phyloP scores from a whole-genome alignment of 805 yeast genomes.

The Yueomyces sp. region DNA sequence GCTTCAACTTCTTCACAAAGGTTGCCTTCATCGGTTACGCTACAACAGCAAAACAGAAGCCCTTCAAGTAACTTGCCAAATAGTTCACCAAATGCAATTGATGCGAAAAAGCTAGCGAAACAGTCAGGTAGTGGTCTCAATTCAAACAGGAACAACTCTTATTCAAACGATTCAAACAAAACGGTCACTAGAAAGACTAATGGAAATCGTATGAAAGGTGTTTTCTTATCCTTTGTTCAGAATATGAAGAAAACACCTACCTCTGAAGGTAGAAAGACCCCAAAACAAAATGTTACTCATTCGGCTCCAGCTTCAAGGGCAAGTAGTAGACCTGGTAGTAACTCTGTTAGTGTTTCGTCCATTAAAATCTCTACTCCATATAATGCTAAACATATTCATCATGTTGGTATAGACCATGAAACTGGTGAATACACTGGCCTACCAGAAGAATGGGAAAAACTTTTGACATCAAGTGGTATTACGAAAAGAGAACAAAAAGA shows the following conservation, averaged over 20 bases:
- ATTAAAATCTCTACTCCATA: slow-evolving; percentile 79
- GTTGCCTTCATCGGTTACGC: neutral
- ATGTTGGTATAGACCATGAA: slow-evolving; percentile 77
- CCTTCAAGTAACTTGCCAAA: neutral
- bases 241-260: slow-evolving; percentile 18
- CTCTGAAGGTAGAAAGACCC: slow-evolving; percentile 26
- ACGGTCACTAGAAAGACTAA: slow-evolving; percentile 20
- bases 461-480: slow-evolving; percentile 76
- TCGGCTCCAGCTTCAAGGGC: slow-evolving; percentile 2
- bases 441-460: slow-evolving; percentile 84
- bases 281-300: slow-evolving; percentile 1
- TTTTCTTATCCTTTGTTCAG: slow-evolving; percentile 34
- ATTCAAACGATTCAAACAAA: no score
- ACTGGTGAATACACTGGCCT: slow-evolving; percentile 84
- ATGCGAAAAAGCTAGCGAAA: no score
- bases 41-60: neutral
- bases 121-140: no score
- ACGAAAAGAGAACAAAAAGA: slow-evolving; percentile 77
- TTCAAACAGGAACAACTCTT: no score
- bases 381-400: slow-evolving; percentile 81
- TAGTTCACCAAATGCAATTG: neutral
- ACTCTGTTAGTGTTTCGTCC: slow-evolving; percentile 5
- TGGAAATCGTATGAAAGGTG: slow-evolving; percentile 38
- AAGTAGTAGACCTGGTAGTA: slow-evolving; percentile 5
- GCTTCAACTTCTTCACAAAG: slow-evolving; percentile 1